A percentile compares a stretch with the other conserved stretches of the same genome.
Conservation (phyloP, 2,329 filamentous ascomycete genomes). For the Fusarium austroafricanum region DNA sequence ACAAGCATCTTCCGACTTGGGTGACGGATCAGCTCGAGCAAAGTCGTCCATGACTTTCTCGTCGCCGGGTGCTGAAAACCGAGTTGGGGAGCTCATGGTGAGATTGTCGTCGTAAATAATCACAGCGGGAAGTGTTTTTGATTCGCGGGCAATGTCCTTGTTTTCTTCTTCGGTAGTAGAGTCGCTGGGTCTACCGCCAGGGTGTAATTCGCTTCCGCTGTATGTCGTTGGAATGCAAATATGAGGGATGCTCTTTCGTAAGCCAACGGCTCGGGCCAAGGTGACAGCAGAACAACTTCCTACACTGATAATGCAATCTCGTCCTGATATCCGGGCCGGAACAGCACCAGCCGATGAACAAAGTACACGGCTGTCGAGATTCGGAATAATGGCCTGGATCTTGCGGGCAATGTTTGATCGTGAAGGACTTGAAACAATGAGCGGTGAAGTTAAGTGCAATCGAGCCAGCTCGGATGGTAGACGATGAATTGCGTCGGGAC, state of each 20-base stretch:
- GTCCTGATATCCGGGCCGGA: conserved; percentile 46
- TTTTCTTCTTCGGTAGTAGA: background rate
- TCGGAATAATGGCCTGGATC: conserved; percentile 51
- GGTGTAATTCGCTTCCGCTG: conserved; percentile 67
- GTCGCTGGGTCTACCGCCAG: background rate
- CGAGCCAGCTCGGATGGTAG: conserved; percentile 51
- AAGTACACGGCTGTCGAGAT: conserved; percentile 50
- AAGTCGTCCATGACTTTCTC: conserved; percentile 34
- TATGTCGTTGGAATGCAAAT: conserved; percentile 71
- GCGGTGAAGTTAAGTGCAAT: conserved; percentile 49
- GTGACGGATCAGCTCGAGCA: conserved; percentile 12
- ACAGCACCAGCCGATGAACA: conserved; percentile 48
- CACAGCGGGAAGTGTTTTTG: conserved; percentile 45
- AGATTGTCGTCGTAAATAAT: conserved; percentile 56
- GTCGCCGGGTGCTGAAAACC: conserved; percentile 47
- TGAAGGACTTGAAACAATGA: conserved; percentile 55
- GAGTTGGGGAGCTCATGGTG: conserved; percentile 44
- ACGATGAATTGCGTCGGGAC: conserved; percentile 48
- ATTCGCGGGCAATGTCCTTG: background rate
- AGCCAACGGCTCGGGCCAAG: conserved; percentile 65
- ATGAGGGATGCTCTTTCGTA: conserved; percentile 65
- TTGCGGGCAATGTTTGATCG: conserved; percentile 50
- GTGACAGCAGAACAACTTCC: conserved; percentile 72
- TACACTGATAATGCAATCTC: conserved; percentile 70
- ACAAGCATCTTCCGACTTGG: conserved; percentile 44